A percentile compares a stretch with the other conserved stretches of the same genome.
These are phyloP conservation scores for Diaporthe capsici DNA, from an alignment of 2,329 filamentous ascomycete genomes.

Conservation along the genomic window DNA sequence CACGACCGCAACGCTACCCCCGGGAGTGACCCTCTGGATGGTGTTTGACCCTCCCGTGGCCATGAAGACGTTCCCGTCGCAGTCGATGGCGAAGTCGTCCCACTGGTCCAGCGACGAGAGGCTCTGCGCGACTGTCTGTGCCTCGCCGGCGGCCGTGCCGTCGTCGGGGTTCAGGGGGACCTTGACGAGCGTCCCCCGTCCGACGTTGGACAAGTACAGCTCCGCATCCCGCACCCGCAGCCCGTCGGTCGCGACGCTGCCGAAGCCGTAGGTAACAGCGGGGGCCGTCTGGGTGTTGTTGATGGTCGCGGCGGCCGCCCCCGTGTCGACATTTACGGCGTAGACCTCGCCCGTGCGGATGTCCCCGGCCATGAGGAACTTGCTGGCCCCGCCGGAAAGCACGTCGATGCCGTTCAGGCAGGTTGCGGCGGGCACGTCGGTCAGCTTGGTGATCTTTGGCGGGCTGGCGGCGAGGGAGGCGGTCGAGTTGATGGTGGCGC, in stretches of 20 bases:
- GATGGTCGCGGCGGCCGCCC: constrained; percentile 43
- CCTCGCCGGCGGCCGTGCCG: constrained; percentile 42
- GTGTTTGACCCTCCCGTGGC: constrained; percentile 43
- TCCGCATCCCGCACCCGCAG: constrained; percentile 45
- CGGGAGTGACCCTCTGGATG: constrained; percentile 40
- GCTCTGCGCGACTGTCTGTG: constrained; percentile 38
- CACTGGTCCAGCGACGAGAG: constrained; percentile 33
- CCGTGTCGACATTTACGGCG: constrained; percentile 44
- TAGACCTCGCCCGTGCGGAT: constrained; percentile 45
- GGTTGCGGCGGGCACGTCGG: constrained; percentile 44
- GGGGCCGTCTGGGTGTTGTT: constrained; percentile 46
- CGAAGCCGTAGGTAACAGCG: constrained; percentile 38
- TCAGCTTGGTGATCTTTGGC: constrained; percentile 44
- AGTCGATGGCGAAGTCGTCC: constrained; percentile 47
- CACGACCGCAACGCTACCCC: constrained; percentile 38
- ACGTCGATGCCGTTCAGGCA: constrained; percentile 49
- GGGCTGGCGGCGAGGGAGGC: constrained; percentile 25
- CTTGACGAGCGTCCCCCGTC: constrained; percentile 44
- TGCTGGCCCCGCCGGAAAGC: constrained; percentile 37
- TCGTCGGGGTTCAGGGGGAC: constrained; percentile 41
- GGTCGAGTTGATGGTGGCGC: constrained; percentile 44
- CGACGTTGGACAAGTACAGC: constrained; percentile 49
- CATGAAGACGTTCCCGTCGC: constrained; percentile 43
- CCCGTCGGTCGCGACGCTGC: constrained; percentile 46
- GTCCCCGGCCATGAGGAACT: constrained; percentile 45